Evolutionary conservation across 139 green algal genomes (phyloP), one percentile per base, ranked within the genome.

Genomic region (Coccomyxa sp.): DNA sequence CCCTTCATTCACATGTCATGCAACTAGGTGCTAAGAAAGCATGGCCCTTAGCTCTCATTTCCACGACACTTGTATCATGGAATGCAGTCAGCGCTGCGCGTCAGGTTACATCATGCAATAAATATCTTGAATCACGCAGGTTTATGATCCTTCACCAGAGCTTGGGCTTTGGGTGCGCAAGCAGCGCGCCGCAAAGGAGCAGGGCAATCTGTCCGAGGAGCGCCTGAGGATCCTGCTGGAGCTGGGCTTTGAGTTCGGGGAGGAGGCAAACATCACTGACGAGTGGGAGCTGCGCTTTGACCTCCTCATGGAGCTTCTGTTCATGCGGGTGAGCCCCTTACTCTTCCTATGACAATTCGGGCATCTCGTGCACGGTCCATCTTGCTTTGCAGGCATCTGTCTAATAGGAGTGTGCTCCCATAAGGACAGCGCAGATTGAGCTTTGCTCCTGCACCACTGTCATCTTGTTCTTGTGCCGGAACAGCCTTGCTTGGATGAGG

Each of bases 251-350:
- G 86, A 90, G 37, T 92, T 93, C 83, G 89, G 84, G 22, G 81
- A 92, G 76, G 78, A 88, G 54, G 85, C 83, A 24, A 79, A 85
- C 75, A 77, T 92, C 58, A 92, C 89, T 0, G 78, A 87, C 33
- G 87, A 89, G 70, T 93, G 89, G 89, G 89, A 93, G 81, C n/a
- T 41, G 38, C 80, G 78, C 39, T 93, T 93, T 78, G 89, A 93
- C 78, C 78, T 86, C 78, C 79, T 90, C 50, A 35, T 88, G 27
- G 88, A 92, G 40, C 89, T 81, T 84, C 82, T 89, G 22, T 39
- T 93, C 50, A 86, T 81, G 84, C n/a, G 78, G 58, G 73, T 79
- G 24, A 33, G 41, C 16, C 8, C 74, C 39, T 41, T 41, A 8
- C 35, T 41, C 10, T 27, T 14, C 50, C 50, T 64, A 22, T 72